phyloP scores from a whole-genome alignment of 2,329 filamentous ascomycete species.

The Ophiobolus disseminans region DNA sequence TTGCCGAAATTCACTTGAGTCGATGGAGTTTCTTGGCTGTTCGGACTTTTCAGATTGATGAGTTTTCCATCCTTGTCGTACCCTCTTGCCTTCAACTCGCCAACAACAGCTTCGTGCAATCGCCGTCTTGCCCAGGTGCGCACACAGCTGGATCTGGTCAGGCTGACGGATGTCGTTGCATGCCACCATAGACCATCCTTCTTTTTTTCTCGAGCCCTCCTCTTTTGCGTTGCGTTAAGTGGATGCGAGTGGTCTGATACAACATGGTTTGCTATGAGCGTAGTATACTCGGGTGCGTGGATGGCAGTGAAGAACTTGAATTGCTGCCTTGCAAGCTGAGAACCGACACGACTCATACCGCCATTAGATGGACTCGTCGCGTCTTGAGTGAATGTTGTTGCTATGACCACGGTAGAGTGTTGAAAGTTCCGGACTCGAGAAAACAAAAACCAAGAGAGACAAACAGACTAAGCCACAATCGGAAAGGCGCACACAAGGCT shows the following conservation, averaged over 20 bases:
- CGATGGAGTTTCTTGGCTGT: conserved; percentile 3
- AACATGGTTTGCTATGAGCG: conserved; percentile 31
- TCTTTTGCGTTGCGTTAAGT: conserved; percentile 27
- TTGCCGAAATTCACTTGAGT: conserved; percentile 8
- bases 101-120: conserved; percentile 39
- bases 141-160: conserved; percentile 42
- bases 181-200: conserved; percentile 45
- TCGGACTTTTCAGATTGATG: conserved; percentile 9
- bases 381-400: neutral
- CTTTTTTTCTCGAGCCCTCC: conserved; percentile 23
- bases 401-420: too few species aligned
- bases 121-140: conserved; percentile 40
- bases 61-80: conserved; percentile 38
- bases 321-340: conserved; percentile 19
- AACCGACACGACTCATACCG: conserved; percentile 24
- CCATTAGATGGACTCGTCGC: too few species aligned
- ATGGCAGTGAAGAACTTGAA: conserved; percentile 29
- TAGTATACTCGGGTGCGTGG: conserved; percentile 33
- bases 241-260: conserved; percentile 34
- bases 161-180: conserved; percentile 26
- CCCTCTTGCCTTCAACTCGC: conserved; percentile 35
- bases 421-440: neutral
- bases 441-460: neutral
- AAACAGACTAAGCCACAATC: conserved; percentile 4
- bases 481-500: conserved; percentile 1